Base-by-base conservation (phyloP, 345 rosid genomes). In the Laguncularia racemosa region DNA sequence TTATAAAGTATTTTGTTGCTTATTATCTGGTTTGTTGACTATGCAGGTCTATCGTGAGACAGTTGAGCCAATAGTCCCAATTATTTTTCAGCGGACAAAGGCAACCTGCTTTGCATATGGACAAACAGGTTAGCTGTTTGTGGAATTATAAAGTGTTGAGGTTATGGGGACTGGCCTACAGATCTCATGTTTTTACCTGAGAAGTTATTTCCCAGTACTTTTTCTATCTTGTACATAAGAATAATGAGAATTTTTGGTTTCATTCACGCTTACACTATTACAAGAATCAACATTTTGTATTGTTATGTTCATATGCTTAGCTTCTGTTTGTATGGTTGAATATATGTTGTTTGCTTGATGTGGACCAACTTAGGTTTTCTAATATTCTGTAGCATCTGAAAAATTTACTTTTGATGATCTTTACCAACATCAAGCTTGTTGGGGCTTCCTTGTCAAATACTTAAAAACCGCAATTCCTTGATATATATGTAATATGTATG, bases 81-180 rank as follows among this genome's bases (percentile, higher is more conserved):
- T 89, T 50, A 89, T 92, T 60, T 92, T 92, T 60, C 95, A 89
- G 61, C 89, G 93, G 46, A 84, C 82, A 48, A 92, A 92, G 75
- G 98, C 96, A 57, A 92, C 98, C 70, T 92, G 95, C 82, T 92
- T 92, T 81, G 96, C 98, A 52, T 84, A 92, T 80, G 96, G 96
- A 60, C 98, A 92, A 71, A 92, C 98, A 76, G 96, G 96, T 92
- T 60, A 70, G 48, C 40, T 64, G 59, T 50, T 53, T 47, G 52
- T 46, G 45, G 20, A 38, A 43, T 54, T 54, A 45, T 17, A 33
- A 19, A 38, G 0, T 3, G 17, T 55, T 43, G 16, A 9, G 28
- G 28, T 28, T 20, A 51, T 51, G 26, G 28, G 28, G 5, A 23
- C 5, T 3, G 4, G 5, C 28, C 5, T 23, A 23, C 28, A 23